These are phyloP conservation scores for Lactarius hengduanensis DNA, from an alignment of 768 basidiomycete genomes.

Conservation along the genomic window DNA sequence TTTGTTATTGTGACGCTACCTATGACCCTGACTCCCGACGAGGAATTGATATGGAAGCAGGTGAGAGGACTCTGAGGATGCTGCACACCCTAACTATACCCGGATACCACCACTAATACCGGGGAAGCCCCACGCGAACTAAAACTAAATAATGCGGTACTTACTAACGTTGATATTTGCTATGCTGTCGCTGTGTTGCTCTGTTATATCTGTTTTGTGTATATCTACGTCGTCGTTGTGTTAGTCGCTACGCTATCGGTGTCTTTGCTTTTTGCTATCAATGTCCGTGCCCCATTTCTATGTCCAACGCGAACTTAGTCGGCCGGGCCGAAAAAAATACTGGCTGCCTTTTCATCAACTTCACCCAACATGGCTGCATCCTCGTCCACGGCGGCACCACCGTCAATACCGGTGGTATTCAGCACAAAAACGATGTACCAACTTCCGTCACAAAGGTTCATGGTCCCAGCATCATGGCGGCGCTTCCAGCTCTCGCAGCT, in stretches of 20 bases:
- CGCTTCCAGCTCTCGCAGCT: slow-evolving; percentile 97
- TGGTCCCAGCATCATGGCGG: slow-evolving; percentile 87
- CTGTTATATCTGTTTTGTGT: slow-evolving; percentile 9
- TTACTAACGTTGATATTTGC: slow-evolving; percentile 3
- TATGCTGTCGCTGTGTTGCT: slow-evolving; percentile 7
- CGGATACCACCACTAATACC: not conserved
- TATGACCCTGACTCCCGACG: slow-evolving; percentile 14
- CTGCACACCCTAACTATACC: not conserved
- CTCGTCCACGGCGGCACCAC: slow-evolving; percentile 1
- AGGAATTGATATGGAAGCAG: slow-evolving; percentile 14
- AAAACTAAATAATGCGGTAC: not conserved
- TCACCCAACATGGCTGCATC: slow-evolving; percentile 15
- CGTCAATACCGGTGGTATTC: slow-evolving; percentile 62
- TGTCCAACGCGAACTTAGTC: no score
- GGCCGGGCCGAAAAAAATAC: slow-evolving; percentile 5
- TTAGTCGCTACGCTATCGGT: slow-evolving; percentile 3
- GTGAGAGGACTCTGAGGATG: not conserved
- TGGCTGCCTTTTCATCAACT: not conserved
- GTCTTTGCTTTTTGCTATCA: not conserved
- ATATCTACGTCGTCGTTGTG: not conserved
- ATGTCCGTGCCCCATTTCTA: not conserved
- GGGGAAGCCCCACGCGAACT: no score
- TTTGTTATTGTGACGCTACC: slow-evolving; percentile 6
- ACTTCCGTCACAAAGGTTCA: slow-evolving; percentile 84
- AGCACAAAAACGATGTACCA: slow-evolving; percentile 71